Conservation (phyloP, 106 monocot species). For the Xerophyta viscosa region DNA sequence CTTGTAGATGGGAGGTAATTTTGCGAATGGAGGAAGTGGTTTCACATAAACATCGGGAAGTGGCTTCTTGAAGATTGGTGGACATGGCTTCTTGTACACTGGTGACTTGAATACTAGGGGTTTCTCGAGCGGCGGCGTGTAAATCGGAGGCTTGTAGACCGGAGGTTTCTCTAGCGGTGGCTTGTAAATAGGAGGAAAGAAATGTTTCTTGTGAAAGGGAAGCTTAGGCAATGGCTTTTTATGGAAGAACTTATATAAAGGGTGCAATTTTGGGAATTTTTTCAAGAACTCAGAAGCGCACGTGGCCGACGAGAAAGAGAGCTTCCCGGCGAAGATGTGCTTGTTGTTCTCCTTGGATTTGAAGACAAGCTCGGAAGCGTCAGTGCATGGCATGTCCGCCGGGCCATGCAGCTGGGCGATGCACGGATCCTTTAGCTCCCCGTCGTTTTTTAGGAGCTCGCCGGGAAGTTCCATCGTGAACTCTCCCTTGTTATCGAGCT, state of each 20-base stretch:
- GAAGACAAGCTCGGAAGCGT: constrained; percentile 7
- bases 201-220: constrained; percentile 5
- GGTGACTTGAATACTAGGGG: not conserved
- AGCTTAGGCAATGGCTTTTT: not conserved
- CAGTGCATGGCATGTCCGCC: constrained; percentile 18
- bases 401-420: constrained; percentile 19
- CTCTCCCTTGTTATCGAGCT: constrained; percentile 17
- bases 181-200: constrained; percentile 3
- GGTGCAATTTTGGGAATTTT: no score
- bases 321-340: constrained; percentile 14
- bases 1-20: not conserved
- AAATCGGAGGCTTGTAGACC: not conserved
- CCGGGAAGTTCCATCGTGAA: constrained; percentile 18
- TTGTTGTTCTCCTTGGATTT: not conserved
- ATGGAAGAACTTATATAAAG: constrained; percentile 6
- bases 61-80: constrained; percentile 2
- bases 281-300: constrained; percentile 17
- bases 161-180: not conserved
- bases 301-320: constrained; percentile 15
- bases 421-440: constrained; percentile 21
- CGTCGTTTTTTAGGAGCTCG: constrained; percentile 5
- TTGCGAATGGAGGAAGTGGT: not conserved
- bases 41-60: not conserved
- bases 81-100: constrained; percentile 11
- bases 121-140: constrained; percentile 2